Evolutionary conservation across 768 basidiomycete genomes (phyloP), one percentile per base, ranked within the genome.

Genomic region (Kwoniella bestiolae): DNA sequence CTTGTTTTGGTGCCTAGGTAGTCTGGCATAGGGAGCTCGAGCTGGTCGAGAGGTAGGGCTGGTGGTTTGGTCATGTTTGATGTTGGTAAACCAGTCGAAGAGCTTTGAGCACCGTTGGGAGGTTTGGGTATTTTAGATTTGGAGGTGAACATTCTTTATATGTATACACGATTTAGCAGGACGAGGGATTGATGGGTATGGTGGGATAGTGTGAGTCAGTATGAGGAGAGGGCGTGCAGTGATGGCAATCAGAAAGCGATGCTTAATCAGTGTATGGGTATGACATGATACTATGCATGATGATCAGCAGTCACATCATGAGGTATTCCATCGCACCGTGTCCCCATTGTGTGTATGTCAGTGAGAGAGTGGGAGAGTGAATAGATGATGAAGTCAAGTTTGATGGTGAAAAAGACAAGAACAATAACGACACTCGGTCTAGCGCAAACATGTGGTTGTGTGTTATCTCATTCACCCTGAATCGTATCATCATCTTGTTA

Each of bases 21-120:
- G 23, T 32, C 38, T 3, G 58, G 58, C 16, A 45, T 60, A 35
- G 46, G 58, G 29, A 60, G 21, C 8, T 34, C 50, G 21, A 60
- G 41, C 25, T 60, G 58, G 35, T 60, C 58, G n/a, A 32, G 44
- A 18, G 58, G 58, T 60, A 60, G 35, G 14, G 38, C 58, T 21
- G 58, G 58, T 34, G 58, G 45, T 38, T 11, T n/a, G 21, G 28
- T 25, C 16, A 25, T 44, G 26, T 45, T 25, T 7, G 57, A 44
- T 21, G 28, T 60, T n/a, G 58, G 58, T 18, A 60, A 26, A 32
- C 58, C 58, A 6, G 45, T 49, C 7, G 58, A 49, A n/a, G 58
- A 60, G 3, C 46, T 45, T 2, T 28, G 21, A 46, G 32, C 46
- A 50, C 58, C 58, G 8, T 28, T 41, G 21, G 58, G 58, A 23